Evolutionary conservation across 179 eudicot genomes (phyloP).

Genomic region (Drosera spatulata): DNA sequence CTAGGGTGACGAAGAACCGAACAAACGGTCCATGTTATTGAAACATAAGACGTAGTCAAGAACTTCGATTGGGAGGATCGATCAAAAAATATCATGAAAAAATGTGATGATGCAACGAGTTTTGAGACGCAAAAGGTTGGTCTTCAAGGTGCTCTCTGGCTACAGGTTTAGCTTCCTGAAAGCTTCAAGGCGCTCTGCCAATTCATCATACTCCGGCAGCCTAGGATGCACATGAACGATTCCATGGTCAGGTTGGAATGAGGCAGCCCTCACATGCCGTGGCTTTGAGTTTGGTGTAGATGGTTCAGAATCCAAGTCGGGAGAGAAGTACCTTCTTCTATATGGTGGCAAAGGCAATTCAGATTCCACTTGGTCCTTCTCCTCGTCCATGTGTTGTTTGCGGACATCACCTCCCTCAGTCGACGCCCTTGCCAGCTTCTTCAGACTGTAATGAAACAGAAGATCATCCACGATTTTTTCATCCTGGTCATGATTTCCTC

Average conservation of each 20-base stretch:
- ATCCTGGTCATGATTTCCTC: slow-evolving; percentile 16
- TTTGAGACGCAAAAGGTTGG: too few relatives aligned
- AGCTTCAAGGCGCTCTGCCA: slow-evolving; percentile 45
- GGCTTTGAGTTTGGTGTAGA: slow-evolving; percentile 13
- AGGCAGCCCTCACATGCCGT: slow-evolving; percentile 28
- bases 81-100: too few relatives aligned
- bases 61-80: too few relatives aligned
- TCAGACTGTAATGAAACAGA: slow-evolving; percentile 14
- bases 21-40: too few relatives aligned
- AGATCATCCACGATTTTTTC: slow-evolving; percentile 17
- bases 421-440: too few relatives aligned
- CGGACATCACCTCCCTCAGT: too few relatives aligned
- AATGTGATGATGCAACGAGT: too few relatives aligned
- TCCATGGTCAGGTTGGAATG: slow-evolving; percentile 18
- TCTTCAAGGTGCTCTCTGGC: not conserved
- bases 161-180: slow-evolving; percentile 16
- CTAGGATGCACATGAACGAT: slow-evolving; percentile 39
- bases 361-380: slow-evolving; percentile 3
- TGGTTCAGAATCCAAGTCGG: slow-evolving; percentile 10
- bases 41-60: too few relatives aligned
- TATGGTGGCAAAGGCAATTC: slow-evolving; percentile 35
- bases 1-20: too few relatives aligned
- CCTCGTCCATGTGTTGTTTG: not conserved
- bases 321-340: slow-evolving; percentile 18
- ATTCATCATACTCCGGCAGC: slow-evolving; percentile 62